A percentile compares a stretch with the other conserved stretches of the same genome.
Evolutionary conservation across 306 rosid genomes (phyloP).

Genomic region (Quercus suber): DNA sequence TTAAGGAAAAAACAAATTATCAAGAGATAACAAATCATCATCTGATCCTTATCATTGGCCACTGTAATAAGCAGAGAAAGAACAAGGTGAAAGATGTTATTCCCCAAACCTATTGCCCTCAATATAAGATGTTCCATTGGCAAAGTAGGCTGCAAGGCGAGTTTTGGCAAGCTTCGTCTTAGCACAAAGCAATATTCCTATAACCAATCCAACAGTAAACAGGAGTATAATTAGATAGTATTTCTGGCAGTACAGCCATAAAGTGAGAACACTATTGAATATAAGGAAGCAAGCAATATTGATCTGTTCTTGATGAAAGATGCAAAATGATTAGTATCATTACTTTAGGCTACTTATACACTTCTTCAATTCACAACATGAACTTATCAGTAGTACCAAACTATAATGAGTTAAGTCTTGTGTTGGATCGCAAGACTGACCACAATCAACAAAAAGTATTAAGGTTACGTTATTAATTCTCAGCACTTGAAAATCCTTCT

Average conservation of each 20-base stretch:
- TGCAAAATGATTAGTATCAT: background rate
- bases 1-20: background rate
- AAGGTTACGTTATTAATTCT: background rate
- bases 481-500: background rate
- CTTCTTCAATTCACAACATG: background rate
- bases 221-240: slow-evolving; percentile 14
- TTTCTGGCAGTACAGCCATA: background rate
- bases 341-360: background rate
- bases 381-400: background rate
- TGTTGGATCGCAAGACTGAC: background rate
- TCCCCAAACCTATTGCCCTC: slow-evolving; percentile 57
- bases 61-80: background rate
- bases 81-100: slow-evolving; percentile 8
- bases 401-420: background rate
- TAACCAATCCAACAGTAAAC: slow-evolving; percentile 21
- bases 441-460: background rate
- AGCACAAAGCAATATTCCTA: slow-evolving; percentile 87
- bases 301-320: background rate
- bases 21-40: background rate
- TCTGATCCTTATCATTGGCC: background rate
- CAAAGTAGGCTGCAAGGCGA: slow-evolving; percentile 77
- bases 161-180: slow-evolving; percentile 74
- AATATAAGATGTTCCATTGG: slow-evolving; percentile 69
- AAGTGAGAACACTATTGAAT: background rate
- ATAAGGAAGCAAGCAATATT: background rate